Base-by-base conservation (phyloP, 306 rosid species). In the Gleditsia sinensis region DNA sequence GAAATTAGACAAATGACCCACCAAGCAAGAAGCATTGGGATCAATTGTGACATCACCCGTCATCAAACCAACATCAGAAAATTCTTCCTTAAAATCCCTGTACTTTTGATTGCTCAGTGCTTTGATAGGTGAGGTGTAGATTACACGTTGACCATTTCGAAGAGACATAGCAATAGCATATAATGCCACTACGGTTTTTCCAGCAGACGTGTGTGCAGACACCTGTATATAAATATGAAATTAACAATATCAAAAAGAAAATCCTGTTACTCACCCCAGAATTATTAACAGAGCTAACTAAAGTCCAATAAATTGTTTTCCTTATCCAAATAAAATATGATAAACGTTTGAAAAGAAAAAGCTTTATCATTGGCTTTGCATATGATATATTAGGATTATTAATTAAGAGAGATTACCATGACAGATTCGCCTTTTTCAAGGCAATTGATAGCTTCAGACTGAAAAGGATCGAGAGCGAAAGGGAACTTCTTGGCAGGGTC, bases 201-300 rank as follows among this genome's bases (percentile, higher is more conserved):
- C 98, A 72, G 98, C 97, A 55, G 98, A 94, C 1, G 98, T 94
- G 78, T 94, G 97, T 25, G 98, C 98, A 73, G 97, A 94, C 23
- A 94, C 98, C 98, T 94, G 62, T 33, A n/a, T 42, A 53, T 3
- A 20, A 45, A 80, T 5, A 39, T n/a, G 67, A 42, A 39, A 48
- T 19, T 48, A 17, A 30, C 45, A 28, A 60, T 11, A 63, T 36
- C 48, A 34, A 17, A 36, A 61, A 36, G 5, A 32, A 32, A 32
- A 5, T n/a, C 37, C 28, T 34, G 11, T 21, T 25, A 13, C 48
- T 42, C 48, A 11, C n/a, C n/a, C n/a, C n/a, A 12, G 48, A 42
- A 42, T 11, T 42, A 11, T 13, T 17, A 42, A 42, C 48, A 42
- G 3, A 11, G 2, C 48, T 10, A 1, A 42, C 0, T 42, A 3